Percentiles rank a stretch among this genome's conserved stretches.
Conservation (phyloP, 23 red algal genomes). For the Gracilaria gracilis region DNA sequence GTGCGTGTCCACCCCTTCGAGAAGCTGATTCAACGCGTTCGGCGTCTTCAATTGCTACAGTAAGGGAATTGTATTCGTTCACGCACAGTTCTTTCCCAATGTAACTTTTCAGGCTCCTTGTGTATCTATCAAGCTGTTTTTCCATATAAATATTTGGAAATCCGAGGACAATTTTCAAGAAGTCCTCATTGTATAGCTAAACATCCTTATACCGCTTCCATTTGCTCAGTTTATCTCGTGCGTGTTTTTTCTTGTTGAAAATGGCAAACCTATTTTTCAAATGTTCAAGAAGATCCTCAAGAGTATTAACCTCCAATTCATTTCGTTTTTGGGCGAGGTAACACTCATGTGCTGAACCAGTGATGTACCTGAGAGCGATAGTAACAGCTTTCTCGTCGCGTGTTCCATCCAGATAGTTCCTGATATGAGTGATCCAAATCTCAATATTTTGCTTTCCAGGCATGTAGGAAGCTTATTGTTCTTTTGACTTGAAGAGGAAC, state of each 20-base stretch:
- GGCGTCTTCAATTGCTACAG: not conserved
- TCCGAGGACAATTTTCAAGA: slow-evolving; percentile 4
- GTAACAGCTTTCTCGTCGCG: not conserved
- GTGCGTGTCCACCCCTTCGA: not conserved
- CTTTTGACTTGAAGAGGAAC: not conserved
- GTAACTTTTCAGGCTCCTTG: not conserved
- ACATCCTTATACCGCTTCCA: slow-evolving; percentile 32
- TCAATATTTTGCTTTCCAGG: slow-evolving; percentile 3
- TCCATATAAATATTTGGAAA: slow-evolving; percentile 30
- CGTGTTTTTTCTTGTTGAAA: slow-evolving; percentile 34
- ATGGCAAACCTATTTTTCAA: not conserved
- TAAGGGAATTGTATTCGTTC: slow-evolving; percentile 4
- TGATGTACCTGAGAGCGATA: not conserved
- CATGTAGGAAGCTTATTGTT: slow-evolving; percentile 11
- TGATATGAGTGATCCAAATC: slow-evolving; percentile 10
- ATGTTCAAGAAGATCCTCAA: not conserved
- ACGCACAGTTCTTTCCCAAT: slow-evolving; percentile 13
- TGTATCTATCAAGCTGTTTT: slow-evolving; percentile 30
- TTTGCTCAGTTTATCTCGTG: slow-evolving; percentile 20
- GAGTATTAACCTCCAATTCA: not conserved
- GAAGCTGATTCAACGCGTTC: slow-evolving; percentile 11
- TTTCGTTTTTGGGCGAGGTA: slow-evolving; percentile 20
- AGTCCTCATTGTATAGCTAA: slow-evolving; percentile 5
- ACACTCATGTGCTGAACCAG: slow-evolving; percentile 25
- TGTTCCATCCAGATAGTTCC: slow-evolving; percentile 14